These are phyloP conservation scores for Vigna radiata DNA, from an alignment of 306 rosid species.

Conservation along the genomic window DNA sequence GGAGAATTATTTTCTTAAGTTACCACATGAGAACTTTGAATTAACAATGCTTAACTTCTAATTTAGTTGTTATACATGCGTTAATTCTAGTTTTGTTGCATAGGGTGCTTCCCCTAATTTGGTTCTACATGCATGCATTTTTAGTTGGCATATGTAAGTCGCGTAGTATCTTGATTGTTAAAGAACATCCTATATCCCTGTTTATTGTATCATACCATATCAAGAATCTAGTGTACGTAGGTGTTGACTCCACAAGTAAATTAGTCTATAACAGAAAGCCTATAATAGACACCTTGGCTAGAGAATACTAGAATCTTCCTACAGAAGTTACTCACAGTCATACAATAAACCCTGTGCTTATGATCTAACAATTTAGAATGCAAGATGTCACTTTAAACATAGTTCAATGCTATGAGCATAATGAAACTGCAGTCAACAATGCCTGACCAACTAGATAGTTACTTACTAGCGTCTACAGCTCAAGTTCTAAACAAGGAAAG, in stretches of 20 bases:
- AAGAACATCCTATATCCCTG: background rate
- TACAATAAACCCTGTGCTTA: background rate
- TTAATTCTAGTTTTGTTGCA: background rate
- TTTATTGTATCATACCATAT: background rate
- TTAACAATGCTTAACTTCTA: background rate
- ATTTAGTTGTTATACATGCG: background rate
- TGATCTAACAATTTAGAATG: conserved; percentile 26
- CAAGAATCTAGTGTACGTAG: background rate
- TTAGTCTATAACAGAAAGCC: background rate
- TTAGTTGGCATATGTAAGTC: background rate
- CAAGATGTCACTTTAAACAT: conserved; percentile 36
- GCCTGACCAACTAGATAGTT: conserved; percentile 31
- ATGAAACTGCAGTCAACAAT: conserved; percentile 33
- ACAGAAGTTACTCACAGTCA: background rate
- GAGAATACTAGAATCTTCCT: background rate
- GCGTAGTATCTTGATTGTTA: background rate
- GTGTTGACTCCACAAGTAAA: background rate
- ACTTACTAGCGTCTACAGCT: conserved; percentile 22
- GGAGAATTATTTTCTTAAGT: background rate
- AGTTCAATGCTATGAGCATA: conserved; percentile 19
- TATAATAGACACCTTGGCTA: background rate
- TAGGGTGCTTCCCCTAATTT: background rate
- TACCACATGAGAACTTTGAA: too few relatives aligned
- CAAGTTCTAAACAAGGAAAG: conserved; percentile 38
- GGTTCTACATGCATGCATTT: background rate